Evolutionary conservation across 2,329 filamentous ascomycete species (phyloP).

Genomic region (Ambrosiella xylebori): DNA sequence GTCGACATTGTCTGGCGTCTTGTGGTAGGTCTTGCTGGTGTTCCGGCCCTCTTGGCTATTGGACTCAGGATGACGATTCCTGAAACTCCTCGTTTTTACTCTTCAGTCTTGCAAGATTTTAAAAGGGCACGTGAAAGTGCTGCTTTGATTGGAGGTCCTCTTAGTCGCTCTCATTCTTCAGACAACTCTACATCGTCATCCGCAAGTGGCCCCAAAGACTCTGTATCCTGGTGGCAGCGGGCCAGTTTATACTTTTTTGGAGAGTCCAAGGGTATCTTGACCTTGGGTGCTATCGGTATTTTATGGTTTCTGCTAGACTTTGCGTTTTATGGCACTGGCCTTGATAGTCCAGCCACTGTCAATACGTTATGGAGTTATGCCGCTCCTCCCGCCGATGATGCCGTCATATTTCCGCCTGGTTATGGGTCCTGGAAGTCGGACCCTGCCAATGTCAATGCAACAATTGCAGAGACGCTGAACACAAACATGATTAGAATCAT

Average conservation of each 20-base stretch:
- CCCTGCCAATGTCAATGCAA: conserved; percentile 14
- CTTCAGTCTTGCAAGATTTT: conserved; percentile 12
- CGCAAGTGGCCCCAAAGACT: background rate
- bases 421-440: conserved; percentile 14
- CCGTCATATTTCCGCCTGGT: conserved; percentile 1
- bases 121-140: conserved; percentile 16
- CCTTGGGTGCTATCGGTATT: conserved; percentile 26
- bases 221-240: conserved; percentile 6
- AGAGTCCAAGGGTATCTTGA: conserved; percentile 18
- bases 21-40: conserved; percentile 29
- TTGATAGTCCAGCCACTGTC: conserved; percentile 26
- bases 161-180: conserved; percentile 5
- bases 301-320: conserved; percentile 38
- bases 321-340: conserved; percentile 35
- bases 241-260: conserved; percentile 13
- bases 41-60: conserved; percentile 30
- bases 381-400: conserved; percentile 2
- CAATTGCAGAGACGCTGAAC: conserved; percentile 14
- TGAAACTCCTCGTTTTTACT: conserved; percentile 26
- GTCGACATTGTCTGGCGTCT: conserved; percentile 33
- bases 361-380: conserved; percentile 20
- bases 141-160: conserved; percentile 5
- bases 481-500: conserved; percentile 12
- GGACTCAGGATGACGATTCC: conserved; percentile 32
- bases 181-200: conserved; percentile 8